Conservation (phyloP, 352 stramenopile genomes). For the Pythium volutum region DNA sequence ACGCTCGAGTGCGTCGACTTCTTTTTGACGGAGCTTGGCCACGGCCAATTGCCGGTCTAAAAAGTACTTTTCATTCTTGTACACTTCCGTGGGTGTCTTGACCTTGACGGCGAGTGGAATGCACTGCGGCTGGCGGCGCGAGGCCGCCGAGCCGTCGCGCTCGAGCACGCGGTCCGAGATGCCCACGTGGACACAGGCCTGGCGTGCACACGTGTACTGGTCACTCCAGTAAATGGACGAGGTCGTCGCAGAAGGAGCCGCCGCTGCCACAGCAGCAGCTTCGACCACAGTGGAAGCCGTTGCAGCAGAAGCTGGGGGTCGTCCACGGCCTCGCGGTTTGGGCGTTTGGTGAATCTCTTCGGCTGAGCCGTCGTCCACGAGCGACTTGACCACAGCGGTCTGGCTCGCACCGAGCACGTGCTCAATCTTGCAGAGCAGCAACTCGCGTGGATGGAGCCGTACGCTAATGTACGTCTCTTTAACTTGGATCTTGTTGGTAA, state of each 20-base stretch:
- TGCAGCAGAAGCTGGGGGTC: background rate
- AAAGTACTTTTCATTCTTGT: conserved; percentile 63
- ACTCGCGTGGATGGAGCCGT: conserved; percentile 60
- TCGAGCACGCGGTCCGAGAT: conserved; percentile 70
- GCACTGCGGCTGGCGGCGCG: conserved; percentile 10
- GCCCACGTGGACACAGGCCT: conserved; percentile 65
- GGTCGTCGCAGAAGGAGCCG: background rate
- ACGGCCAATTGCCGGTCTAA: conserved; percentile 46
- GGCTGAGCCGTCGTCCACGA: conserved; percentile 41
- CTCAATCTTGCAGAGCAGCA: conserved; percentile 73
- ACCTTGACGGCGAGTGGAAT: conserved; percentile 39
- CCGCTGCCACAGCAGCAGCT: background rate
- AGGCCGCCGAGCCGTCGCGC: conserved; percentile 26
- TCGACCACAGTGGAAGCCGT: background rate
- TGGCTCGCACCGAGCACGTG: conserved; percentile 41
- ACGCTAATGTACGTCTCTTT: conserved; percentile 74
- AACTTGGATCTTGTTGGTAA: conserved; percentile 74
- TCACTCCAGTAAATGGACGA: conserved; percentile 29
- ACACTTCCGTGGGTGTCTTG: conserved; percentile 54
- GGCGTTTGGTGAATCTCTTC: conserved; percentile 22
- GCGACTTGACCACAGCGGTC: conserved; percentile 28
- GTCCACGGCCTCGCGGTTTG: background rate
- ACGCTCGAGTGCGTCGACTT: conserved; percentile 52
- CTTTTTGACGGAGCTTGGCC: conserved; percentile 40
- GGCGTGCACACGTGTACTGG: conserved; percentile 47